phyloP scores from a whole-genome alignment of 345 rosid species.

The Aegle marmelos region DNA sequence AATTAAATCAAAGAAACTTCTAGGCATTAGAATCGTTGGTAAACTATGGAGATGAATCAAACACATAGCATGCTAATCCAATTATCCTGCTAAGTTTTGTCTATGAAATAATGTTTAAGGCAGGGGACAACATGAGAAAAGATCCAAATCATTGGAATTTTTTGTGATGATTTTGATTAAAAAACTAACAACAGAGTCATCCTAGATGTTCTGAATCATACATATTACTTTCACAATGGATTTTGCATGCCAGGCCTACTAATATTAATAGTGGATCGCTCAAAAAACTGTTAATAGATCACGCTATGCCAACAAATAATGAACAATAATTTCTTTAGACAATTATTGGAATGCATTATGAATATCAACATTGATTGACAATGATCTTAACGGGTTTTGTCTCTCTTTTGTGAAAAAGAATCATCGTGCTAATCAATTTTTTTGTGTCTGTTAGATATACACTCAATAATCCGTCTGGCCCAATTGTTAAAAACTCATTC shows the following conservation, averaged over 20 bases:
- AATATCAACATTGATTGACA: neutral
- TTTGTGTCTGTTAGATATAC: no score
- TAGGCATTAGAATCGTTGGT: neutral
- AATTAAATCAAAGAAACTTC: neutral
- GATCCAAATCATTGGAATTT: neutral
- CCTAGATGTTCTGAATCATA: neutral
- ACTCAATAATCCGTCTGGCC: no score
- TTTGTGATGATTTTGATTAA: conserved; percentile 6
- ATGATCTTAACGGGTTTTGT: neutral
- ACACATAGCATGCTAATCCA: conserved; percentile 21
- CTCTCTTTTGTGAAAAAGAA: conserved; percentile 3
- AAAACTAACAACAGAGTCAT: neutral
- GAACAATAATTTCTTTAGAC: conserved; percentile 20
- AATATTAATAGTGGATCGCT: neutral
- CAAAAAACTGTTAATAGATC: conserved; percentile 4
- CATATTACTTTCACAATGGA: neutral
- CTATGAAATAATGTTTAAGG: neutral
- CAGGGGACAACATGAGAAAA: conserved; percentile 10
- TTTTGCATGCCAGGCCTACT: conserved; percentile 20
- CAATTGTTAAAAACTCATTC: no score
- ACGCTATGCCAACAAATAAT: conserved; percentile 18
- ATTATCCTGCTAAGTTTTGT: conserved; percentile 11
- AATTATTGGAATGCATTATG: conserved; percentile 7
- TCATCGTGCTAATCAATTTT: conserved; percentile 11
- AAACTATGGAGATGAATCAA: neutral